A percentile compares a stretch with the other conserved stretches of the same genome.
These are phyloP conservation scores for Ophiocordyceps australis DNA, from an alignment of 2,329 filamentous ascomycete genomes.

Conservation along the genomic window DNA sequence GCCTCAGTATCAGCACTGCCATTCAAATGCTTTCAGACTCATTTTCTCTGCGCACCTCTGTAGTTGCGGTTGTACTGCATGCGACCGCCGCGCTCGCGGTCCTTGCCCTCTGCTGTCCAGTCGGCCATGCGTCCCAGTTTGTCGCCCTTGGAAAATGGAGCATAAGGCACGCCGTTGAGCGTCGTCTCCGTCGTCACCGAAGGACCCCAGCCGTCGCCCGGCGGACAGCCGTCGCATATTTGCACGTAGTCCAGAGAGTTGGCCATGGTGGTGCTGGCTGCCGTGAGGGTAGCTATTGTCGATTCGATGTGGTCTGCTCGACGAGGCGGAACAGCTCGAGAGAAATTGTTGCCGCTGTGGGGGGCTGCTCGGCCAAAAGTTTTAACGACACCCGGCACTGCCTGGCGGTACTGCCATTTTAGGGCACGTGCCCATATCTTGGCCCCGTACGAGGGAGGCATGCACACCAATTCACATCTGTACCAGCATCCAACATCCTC, in stretches of 20 bases:
- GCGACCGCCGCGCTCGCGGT: slow-evolving; percentile 59
- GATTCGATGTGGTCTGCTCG: no score
- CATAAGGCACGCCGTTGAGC: slow-evolving; percentile 88
- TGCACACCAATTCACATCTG: no score
- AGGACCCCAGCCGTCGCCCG: slow-evolving; percentile 77
- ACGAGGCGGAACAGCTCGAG: no score
- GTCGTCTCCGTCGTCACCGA: slow-evolving; percentile 68
- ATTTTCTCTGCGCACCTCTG: slow-evolving; percentile 71
- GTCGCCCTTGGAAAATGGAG: slow-evolving; percentile 95
- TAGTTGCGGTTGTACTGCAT: slow-evolving; percentile 87
- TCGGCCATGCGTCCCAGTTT: slow-evolving; percentile 98
- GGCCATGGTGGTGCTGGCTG: slow-evolving; percentile 21
- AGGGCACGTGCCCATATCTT: no score
- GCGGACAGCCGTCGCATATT: slow-evolving; percentile 53
- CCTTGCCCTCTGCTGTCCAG: slow-evolving; percentile 87
- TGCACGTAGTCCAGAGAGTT: slow-evolving; percentile 39
- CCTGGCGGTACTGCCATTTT: no score
- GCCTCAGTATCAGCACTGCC: neutral
- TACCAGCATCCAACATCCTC: no score
- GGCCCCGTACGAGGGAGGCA: no score
- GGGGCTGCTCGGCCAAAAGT: no score
- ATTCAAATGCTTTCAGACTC: no score
- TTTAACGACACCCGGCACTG: no score
- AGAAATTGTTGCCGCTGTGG: no score
- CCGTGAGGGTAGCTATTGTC: neutral